These are phyloP conservation scores for Tylopilus intermedius DNA, from an alignment of 768 basidiomycete genomes.

Conservation along the genomic window DNA sequence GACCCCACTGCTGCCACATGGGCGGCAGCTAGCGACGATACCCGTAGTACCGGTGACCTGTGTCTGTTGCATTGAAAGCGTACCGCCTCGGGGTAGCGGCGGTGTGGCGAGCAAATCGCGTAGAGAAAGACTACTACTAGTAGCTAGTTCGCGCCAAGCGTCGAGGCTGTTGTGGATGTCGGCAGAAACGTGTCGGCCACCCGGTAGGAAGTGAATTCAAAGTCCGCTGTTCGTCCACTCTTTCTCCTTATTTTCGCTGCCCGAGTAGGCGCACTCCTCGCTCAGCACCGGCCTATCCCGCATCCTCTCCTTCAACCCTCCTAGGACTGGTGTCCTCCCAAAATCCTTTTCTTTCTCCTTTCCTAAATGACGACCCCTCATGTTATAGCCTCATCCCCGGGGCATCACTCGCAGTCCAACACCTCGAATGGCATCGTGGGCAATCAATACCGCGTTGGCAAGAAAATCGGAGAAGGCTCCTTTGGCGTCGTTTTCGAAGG, in stretches of 20 bases:
- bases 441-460: conserved; percentile 82
- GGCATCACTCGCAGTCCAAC: conserved; percentile 59
- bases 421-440: conserved; percentile 72
- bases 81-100: too few species aligned
- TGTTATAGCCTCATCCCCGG: conserved; percentile 75
- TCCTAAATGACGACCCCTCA: conserved; percentile 70
- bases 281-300: conserved; percentile 20
- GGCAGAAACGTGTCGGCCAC: conserved; percentile 28
- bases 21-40: too few species aligned
- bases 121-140: background rate
- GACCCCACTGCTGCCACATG: background rate
- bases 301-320: conserved; percentile 21
- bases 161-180: background rate
- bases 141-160: too few species aligned
- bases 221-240: conserved; percentile 28
- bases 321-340: conserved; percentile 28
- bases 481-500: conserved; percentile 98
- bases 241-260: conserved; percentile 27
- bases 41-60: too few species aligned
- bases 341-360: background rate
- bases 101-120: background rate
- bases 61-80: too few species aligned
- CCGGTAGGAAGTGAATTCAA: conserved; percentile 23
- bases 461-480: conserved; percentile 99
- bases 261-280: conserved; percentile 20